phyloP scores from a whole-genome alignment of 176 grass and related monocot genomes.

The Olyra latifolia region DNA sequence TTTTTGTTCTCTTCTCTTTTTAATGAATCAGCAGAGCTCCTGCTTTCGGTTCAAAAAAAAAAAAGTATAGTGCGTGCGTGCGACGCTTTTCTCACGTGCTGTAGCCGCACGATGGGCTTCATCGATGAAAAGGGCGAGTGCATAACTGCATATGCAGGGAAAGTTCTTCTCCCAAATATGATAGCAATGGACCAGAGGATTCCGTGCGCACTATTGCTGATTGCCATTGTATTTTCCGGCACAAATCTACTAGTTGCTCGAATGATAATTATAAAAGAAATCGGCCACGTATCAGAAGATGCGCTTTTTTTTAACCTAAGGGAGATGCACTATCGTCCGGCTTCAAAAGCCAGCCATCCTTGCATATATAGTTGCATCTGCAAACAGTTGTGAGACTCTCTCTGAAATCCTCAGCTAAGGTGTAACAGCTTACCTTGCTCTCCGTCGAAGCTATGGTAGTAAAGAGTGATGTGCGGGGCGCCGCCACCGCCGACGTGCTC shows the following conservation, averaged over 20 bases:
- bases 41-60: too few relatives aligned
- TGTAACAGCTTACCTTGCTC: constrained; percentile 93
- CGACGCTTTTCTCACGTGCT: neutral
- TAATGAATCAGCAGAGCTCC: too few relatives aligned
- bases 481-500: constrained; percentile 51
- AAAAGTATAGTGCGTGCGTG: neutral
- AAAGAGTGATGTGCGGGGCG: constrained; percentile 62
- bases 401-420: neutral
- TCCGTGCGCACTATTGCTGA: neutral
- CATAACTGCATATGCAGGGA: neutral
- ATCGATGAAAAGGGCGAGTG: neutral
- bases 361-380: too few relatives aligned
- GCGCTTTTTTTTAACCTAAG: too few relatives aligned
- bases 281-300: neutral
- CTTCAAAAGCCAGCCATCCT: neutral
- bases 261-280: neutral
- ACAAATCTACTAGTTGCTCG: neutral
- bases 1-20: too few relatives aligned
- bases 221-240: neutral
- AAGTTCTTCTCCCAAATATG: neutral
- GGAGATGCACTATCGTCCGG: neutral
- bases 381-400: neutral
- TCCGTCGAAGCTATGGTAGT: constrained; percentile 81
- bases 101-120: neutral
- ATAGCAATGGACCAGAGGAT: neutral